Evolutionary conservation across 2,329 filamentous ascomycete species (phyloP).

Genomic region (Botrytis elliptica): DNA sequence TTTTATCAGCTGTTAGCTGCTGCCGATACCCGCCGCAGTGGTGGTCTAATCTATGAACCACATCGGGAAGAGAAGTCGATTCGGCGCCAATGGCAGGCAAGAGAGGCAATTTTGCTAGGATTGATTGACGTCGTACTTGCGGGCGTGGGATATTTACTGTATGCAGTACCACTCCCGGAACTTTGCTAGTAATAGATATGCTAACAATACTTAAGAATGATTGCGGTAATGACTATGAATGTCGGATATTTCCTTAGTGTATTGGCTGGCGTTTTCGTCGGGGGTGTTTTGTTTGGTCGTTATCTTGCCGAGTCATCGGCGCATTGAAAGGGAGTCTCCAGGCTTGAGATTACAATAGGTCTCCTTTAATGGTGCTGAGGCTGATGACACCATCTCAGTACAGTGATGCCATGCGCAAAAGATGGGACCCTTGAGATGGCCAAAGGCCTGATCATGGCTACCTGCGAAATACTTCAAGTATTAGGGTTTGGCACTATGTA

Average conservation of each 20-base stretch:
- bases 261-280: neutral
- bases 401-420: neutral
- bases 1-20: neutral
- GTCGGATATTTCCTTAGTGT: neutral
- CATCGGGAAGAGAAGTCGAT: neutral
- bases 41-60: neutral
- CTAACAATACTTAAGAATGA: neutral
- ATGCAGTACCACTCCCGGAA: neutral
- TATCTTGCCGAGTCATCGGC: neutral
- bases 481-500: neutral
- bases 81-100: neutral
- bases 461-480: neutral
- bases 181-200: neutral
- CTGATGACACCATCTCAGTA: neutral
- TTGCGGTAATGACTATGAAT: neutral
- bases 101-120: neutral
- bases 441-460: neutral
- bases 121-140: neutral
- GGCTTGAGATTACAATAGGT: neutral
- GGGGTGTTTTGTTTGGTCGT: neutral
- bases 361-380: neutral
- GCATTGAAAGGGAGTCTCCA: neutral
- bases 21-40: neutral
- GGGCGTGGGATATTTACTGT: neutral
- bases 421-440: neutral